Evolutionary conservation across 169 alveolate genomes (phyloP), one percentile per base, ranked within the genome.

Genomic region (Plasmodium adleri): DNA sequence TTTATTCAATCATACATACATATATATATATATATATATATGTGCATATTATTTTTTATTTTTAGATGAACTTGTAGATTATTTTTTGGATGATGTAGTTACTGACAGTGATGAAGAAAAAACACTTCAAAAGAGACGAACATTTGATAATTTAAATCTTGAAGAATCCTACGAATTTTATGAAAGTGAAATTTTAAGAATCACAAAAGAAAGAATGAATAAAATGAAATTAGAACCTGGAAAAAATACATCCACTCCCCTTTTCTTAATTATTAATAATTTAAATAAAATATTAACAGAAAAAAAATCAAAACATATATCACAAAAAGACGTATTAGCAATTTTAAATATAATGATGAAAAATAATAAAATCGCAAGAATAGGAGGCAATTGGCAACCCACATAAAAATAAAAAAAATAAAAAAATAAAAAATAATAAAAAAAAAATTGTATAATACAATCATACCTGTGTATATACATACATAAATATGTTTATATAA

Each of bases 341-440:
- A 80, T 80, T 68, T 54, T 80, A 80, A 80, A 80, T 24, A 80
- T 80, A 12, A 80, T 80, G 90, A 39, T 80, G 28, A 68, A 68
- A 26, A 80, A 80, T 49, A 80, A 80, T 49, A 80, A 67, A 47
- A 72, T 80, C 13, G 72, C 28, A 13, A 60, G 90, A 15, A 54
- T 68, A 22, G 90, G 90, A 6, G 90, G 90, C 2, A 80, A 80
- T 62, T 80, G 90, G 90, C 90, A 68, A 60, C 90, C 90, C 1
- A 26, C 56, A 3, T 80, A 80, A 32, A 32, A 4, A 26, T 22
- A 28, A 24, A 24, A 52, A 52, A 52, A 52, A 13, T 3, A n/a
- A n/a, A 13, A 50, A 10, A 50, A 50, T 3, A 50, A 50, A 50
- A 50, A n/a, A n/a, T n/a, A n/a, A n/a, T n/a, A 50, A 50, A 50